Conservation (phyloP, 2,329 filamentous ascomycete genomes). For the Penicillium sp. region DNA sequence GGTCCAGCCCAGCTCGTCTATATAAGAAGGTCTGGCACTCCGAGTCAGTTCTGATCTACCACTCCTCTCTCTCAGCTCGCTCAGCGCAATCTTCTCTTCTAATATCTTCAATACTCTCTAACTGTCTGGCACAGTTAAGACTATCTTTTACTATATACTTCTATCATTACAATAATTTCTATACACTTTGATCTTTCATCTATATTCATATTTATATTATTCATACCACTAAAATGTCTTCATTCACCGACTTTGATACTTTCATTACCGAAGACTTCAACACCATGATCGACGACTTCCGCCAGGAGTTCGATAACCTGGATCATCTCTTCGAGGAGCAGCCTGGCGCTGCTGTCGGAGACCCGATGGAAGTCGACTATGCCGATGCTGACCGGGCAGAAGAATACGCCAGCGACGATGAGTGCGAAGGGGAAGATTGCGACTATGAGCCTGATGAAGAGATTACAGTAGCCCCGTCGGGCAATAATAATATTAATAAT, state of each 20-base stretch:
- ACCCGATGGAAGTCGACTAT: not conserved
- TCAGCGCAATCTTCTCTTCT: not conserved
- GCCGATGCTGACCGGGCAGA: not conserved
- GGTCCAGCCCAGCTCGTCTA: too few species aligned
- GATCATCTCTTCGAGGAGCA: not conserved
- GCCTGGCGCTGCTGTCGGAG: not conserved
- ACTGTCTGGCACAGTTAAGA: not conserved
- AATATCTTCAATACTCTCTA: not conserved
- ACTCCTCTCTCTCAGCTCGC: too few species aligned
- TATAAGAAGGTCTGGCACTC: not conserved
- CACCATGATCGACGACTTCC: not conserved
- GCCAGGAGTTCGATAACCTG: not conserved
- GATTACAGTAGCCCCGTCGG: not conserved
- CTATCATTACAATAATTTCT: not conserved
- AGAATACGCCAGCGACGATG: not conserved
- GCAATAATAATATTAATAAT: not conserved
- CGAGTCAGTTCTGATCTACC: not conserved
- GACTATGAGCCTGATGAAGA: conserved; percentile 16
- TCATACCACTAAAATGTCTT: not conserved
- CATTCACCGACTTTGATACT: not conserved
- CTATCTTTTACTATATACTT: not conserved
- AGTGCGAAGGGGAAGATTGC: conserved; percentile 14
- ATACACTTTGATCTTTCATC: not conserved
- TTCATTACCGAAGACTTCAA: not conserved
- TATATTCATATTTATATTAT: not conserved